Base-by-base conservation (phyloP, 352 stramenopile species). In the Pythium oligandrum region DNA sequence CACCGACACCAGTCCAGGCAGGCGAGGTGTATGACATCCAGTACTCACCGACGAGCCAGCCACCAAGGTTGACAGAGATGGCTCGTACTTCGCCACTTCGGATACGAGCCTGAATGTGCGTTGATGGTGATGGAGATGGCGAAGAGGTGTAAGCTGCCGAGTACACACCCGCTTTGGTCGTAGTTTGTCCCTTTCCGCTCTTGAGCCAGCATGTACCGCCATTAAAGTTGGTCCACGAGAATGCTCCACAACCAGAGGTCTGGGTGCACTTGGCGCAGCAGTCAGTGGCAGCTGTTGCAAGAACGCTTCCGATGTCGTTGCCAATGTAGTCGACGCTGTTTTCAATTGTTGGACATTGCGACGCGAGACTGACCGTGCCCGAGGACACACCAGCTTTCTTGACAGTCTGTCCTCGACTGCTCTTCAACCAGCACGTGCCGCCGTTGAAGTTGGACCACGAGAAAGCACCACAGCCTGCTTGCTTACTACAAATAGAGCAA, bases 1-100 rank as follows among this genome's bases (percentile, higher is more conserved):
- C 58, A 71, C 48, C 45, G 4, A 73, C 42, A 10, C 78, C 80
- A 43, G 62, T 75, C 70, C 91, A 88, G 58, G 86, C 70, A 6
- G 69, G 75, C 6, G 70, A 76, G 4, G 61, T 63, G 31, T 64
- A 66, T 8, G 70, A 79, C 64, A 92, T 88, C 61, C 75, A 88
- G 44, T 69, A 53, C 77, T 64, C 57, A 32, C 10, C 39, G 40
- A 64, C 51, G 45, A 64, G 57, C 57, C 57, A 64, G 39, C 57
- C 72, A 9, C 76, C 79, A 39, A 90, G 63, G 61, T 90, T 90
- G 38, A 88, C 76, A 6, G 74, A 71, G 10, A 66, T 66, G 12
- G 44, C 30, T 4, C 44, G 40, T 6, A 72, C 53, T 7, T 55
- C 48, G n/a, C 64, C 64, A 8, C 10, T 44, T 10, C 64, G 64